These are phyloP conservation scores for Phyllachora maydis DNA, from an alignment of 2,329 filamentous ascomycete genomes.

Conservation along the genomic window DNA sequence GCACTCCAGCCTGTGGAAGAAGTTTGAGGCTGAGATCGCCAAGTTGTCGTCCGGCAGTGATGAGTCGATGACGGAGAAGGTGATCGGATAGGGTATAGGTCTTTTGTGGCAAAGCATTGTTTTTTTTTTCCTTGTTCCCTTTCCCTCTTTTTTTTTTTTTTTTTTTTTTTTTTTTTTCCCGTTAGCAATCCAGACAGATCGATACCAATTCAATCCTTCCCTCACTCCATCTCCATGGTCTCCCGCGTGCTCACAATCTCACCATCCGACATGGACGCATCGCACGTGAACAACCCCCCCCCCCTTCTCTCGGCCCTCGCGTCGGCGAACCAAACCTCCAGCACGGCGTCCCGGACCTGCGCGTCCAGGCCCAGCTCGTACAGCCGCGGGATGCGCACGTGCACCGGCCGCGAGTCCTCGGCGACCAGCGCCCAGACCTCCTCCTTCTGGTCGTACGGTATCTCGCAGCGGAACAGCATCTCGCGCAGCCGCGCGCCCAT, in stretches of 20 bases:
- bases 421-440: conserved; percentile 4
- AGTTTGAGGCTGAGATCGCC: conserved; percentile 6
- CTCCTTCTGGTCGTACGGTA: conserved; percentile 6
- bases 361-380: conserved; percentile 3
- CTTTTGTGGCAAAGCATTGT: too few relatives aligned
- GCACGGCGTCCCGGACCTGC: conserved; percentile 5
- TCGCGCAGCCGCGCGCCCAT: conserved; percentile 5
- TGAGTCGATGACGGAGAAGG: too few relatives aligned
- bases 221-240: too few relatives aligned
- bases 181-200: too few relatives aligned
- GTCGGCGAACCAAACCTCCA: conserved; percentile 9
- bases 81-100: too few relatives aligned
- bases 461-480: conserved; percentile 7
- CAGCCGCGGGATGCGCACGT: conserved; percentile 4
- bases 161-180: too few relatives aligned
- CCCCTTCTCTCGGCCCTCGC: conserved; percentile 4
- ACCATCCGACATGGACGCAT: too few relatives aligned
- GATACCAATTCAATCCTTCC: too few relatives aligned
- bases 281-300: too few relatives aligned
- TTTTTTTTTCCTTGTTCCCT: too few relatives aligned
- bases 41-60: conserved; percentile 3
- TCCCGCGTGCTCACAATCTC: too few relatives aligned
- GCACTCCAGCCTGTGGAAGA: conserved; percentile 8
- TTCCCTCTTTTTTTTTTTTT: too few relatives aligned
- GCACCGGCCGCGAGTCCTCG: conserved; percentile 1